phyloP scores from a whole-genome alignment of 78 protist species.

The Emiliania huxleyi region DNA sequence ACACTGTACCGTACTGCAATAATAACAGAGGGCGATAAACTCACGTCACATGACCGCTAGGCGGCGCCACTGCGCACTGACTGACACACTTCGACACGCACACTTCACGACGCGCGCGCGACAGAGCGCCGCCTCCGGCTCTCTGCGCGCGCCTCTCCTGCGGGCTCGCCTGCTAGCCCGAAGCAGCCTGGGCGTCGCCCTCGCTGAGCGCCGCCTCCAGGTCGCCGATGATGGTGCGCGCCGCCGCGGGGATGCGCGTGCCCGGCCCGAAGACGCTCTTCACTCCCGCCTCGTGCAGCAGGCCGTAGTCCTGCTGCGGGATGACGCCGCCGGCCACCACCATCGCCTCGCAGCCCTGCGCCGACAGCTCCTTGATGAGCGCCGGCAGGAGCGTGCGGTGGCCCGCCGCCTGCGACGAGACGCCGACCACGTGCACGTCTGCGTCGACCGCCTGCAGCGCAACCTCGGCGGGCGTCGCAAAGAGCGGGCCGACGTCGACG shows the following conservation, averaged over 20 bases:
- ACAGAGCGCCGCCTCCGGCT: too few species aligned
- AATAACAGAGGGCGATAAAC: too few species aligned
- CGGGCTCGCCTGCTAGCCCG: too few species aligned
- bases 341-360: constrained; percentile 65
- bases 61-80: too few species aligned
- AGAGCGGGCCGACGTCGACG: constrained; percentile 92
- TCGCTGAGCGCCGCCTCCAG: neutral
- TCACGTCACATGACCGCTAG: too few species aligned
- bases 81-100: too few species aligned
- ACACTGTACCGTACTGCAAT: too few species aligned
- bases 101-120: too few species aligned
- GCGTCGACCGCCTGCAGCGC: constrained; percentile 88
- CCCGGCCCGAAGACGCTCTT: constrained; percentile 93
- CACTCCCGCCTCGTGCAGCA: constrained; percentile 85
- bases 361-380: constrained; percentile 67
- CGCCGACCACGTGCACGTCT: constrained; percentile 96
- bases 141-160: too few species aligned
- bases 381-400: constrained; percentile 93
- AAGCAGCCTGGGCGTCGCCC: too few species aligned
- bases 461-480: constrained; percentile 85
- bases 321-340: constrained; percentile 95
- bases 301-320: constrained; percentile 87
- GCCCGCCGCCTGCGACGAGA: constrained; percentile 94
- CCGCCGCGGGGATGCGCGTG: constrained; percentile 56
- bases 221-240: constrained; percentile 11